These are phyloP conservation scores for Podospora australis DNA, from an alignment of 495 filamentous ascomycete species.

Conservation along the genomic window DNA sequence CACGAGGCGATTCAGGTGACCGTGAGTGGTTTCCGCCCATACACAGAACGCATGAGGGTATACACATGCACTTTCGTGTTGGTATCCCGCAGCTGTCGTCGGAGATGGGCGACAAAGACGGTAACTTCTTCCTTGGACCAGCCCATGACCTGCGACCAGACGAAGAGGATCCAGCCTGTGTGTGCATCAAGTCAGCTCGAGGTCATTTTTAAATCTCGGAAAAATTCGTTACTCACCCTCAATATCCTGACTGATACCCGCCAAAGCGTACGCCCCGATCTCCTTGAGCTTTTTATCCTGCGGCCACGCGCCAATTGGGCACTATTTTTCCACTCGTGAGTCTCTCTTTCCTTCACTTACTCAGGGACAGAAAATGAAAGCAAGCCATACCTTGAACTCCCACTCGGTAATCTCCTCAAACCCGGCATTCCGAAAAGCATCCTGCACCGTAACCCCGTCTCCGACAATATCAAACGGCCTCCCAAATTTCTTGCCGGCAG, in stretches of 20 bases:
- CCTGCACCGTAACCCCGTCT: slow-evolving; percentile 16
- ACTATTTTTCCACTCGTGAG: too few species aligned
- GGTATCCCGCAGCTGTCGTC: slow-evolving; percentile 1
- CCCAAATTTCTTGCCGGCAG: slow-evolving; percentile 12
- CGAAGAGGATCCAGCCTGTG: slow-evolving; percentile 8
- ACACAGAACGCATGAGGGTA: slow-evolving; percentile 10
- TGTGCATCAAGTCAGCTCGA: too few species aligned
- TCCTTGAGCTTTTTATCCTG: slow-evolving; percentile 46
- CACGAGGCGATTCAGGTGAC: too few species aligned
- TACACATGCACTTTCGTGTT: background rate
- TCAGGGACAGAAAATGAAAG: too few species aligned
- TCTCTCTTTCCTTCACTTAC: too few species aligned
- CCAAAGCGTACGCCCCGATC: slow-evolving; percentile 29
- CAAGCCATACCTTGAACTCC: slow-evolving; percentile 12
- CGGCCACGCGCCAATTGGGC: slow-evolving; percentile 55
- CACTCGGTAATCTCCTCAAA: slow-evolving; percentile 34
- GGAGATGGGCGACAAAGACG: slow-evolving; percentile 2
- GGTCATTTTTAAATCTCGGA: background rate
- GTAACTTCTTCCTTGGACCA: slow-evolving; percentile 9
- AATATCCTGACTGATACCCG: background rate
- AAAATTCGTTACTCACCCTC: background rate
- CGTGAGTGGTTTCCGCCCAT: slow-evolving; percentile 18
- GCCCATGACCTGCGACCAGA: slow-evolving; percentile 8
- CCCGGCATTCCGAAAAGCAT: slow-evolving; percentile 27
- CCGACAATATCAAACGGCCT: slow-evolving; percentile 11